Conservation (phyloP, 2,329 filamentous ascomycete species). For the Allantophomopsis cytisporea region DNA sequence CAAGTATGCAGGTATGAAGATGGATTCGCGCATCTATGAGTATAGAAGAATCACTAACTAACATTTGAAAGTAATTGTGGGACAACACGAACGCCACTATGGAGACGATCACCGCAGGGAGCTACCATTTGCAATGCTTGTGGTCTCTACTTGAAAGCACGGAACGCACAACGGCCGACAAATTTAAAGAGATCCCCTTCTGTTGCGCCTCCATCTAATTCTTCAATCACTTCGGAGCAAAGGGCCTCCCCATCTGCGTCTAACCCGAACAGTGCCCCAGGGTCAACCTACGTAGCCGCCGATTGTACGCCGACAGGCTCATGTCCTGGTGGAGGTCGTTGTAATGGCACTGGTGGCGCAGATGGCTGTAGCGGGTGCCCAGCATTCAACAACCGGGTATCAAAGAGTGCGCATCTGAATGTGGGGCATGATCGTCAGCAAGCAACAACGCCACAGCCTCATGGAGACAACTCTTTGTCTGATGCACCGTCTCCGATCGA, state of each 20-base stretch:
- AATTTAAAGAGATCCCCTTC: conserved; percentile 70
- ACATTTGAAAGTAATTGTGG: conserved; percentile 64
- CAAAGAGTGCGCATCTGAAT: conserved; percentile 68
- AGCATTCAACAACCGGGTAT: conserved; percentile 91
- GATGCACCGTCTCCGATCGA: conserved; percentile 29
- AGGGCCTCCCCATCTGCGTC: conserved; percentile 17
- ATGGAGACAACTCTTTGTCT: conserved; percentile 10
- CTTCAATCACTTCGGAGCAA: conserved; percentile 12
- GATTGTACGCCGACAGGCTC: conserved; percentile 70
- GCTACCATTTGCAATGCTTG: conserved; percentile 97
- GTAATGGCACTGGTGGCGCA: conserved; percentile 91
- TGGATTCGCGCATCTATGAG: too few species aligned
- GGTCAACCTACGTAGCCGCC: conserved; percentile 62
- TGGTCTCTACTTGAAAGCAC: conserved; percentile 84
- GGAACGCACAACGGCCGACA: conserved; percentile 81
- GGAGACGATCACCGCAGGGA: conserved; percentile 85
- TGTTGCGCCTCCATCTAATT: conserved; percentile 20
- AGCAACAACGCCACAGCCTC: conserved; percentile 9
- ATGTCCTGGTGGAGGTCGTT: conserved; percentile 86
- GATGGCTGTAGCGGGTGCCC: conserved; percentile 93
- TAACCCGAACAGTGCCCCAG: conserved; percentile 21
- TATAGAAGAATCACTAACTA: too few species aligned
- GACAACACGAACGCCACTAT: conserved; percentile 85
- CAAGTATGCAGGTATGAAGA: conserved; percentile 57
- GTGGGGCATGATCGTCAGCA: conserved; percentile 22